Evolutionary conservation across 768 basidiomycete genomes (phyloP), one percentile per base, ranked within the genome.

Genomic region (Suillus luteus): DNA sequence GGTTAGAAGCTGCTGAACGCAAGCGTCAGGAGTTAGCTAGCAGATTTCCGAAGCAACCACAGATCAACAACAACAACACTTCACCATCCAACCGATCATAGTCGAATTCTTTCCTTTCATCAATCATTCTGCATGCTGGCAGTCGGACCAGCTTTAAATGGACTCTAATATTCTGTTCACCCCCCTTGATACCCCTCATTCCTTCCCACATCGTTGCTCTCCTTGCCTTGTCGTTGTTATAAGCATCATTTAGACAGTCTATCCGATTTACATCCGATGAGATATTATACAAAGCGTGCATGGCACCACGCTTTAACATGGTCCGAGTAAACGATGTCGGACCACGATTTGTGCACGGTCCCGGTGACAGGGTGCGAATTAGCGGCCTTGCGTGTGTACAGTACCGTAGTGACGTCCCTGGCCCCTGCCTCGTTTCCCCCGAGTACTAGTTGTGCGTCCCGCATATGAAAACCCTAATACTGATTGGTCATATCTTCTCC

Each of bases 1-100:
- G 90, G 68, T 78, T 93, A 67, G 89, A 91, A 76, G 87, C 87
- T 15, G 89, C 87, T 22, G 91, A 92, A 76, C 83, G 85, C 62
- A 83, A 82, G 66, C 84, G 86, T 69, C 73, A 68, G 58, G 80
- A 82, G 70, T 70, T 83, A 54, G 72, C 65, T 43, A 77, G 78
- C 66, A 80, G 81, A 68, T 75, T 84, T 61, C 61, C 49, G 24
- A 49, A 67, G 61, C 24, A 44, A 17, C 60, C 49, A 37, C 59
- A 52, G 58, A 24, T 54, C 69, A 62, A 57, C 69, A 62, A 57
- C 69, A 62, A 57, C 69, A 62, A 63, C 51, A 58, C 68, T 57
- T 38, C 62, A 48, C 66, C 66, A 40, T 62, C 69, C 37, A 63
- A 55, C 33, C 68, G 66, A 60, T 41, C 40, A 31, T 58, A 41